Evolutionary conservation across 495 filamentous ascomycete genomes (phyloP), one percentile per base, ranked within the genome.

Genomic region (Glarea lozoyensis): DNA sequence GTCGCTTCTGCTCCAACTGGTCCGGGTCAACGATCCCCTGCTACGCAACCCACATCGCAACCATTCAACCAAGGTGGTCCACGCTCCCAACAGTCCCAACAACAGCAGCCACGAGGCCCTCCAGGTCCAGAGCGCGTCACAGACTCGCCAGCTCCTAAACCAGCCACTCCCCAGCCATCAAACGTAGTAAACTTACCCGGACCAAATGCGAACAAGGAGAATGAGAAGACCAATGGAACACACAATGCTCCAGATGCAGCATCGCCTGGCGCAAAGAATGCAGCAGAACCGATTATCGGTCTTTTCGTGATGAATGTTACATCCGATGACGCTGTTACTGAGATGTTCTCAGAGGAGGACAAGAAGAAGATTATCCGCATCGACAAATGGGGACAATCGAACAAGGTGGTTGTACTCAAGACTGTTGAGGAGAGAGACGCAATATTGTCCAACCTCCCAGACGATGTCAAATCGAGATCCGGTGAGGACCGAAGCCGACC

Each of bases 301-400:
- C 72, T 99, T 2, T 96, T 94, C 59, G 72, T 97, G 12, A 80
- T 80, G 60, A 84, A 85, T 42, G 75, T 87, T 19, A 80, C 79
- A 34, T 81, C 72, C 39, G 82, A 84, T 41, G 82, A 94, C 19
- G 83, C 82, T 16, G 80, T 83, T 4, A 82, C 82, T 24, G 78
- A 84, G 23, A 69, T 90, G 4, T 86, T 99, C 53, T 59, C 75
- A 3, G 79, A 93, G 10, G 86, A 93, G 47, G 86, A 94, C 57
- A 81, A 77, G 59, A 54, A 68, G 10, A 94, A 89, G 62, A 82
- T 94, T 40, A 42, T 66, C 31, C 80, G 82, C 60, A 73, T 96
- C 32, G 86, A 94, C 37, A 84, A 82, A 52, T 79, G 73, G 65
- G 77, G 78, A 17, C 78, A 77, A 49, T 75, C 69, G 38, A 88